These are phyloP conservation scores for Crotalaria pallida DNA, from an alignment of 306 rosid genomes.

Conservation along the genomic window DNA sequence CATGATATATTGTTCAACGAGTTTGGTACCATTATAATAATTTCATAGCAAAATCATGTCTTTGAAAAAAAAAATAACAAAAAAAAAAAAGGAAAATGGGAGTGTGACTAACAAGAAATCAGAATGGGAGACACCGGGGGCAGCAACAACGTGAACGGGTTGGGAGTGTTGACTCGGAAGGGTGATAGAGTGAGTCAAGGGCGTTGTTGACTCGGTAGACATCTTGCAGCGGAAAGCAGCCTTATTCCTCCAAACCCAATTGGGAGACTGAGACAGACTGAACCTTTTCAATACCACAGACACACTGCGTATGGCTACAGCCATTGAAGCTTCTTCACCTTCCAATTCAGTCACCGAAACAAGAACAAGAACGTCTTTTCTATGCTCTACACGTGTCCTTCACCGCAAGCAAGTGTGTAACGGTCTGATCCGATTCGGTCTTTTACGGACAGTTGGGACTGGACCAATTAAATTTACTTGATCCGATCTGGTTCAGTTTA, in stretches of 20 bases:
- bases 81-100: not conserved
- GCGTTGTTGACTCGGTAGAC: conserved; percentile 49
- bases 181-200: conserved; percentile 47
- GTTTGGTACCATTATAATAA: not conserved
- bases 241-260: not conserved
- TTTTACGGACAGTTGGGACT: too few relatives aligned
- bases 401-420: too few relatives aligned
- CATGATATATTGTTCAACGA: not conserved
- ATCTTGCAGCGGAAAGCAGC: conserved; percentile 48
- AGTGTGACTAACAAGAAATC: conserved; percentile 53
- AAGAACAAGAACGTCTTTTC: not conserved
- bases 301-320: conserved; percentile 12
- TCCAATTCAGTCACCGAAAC: not conserved
- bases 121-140: conserved; percentile 59
- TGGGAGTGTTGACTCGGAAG: conserved; percentile 45
- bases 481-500: too few relatives aligned
- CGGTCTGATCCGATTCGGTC: too few relatives aligned
- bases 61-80: not conserved
- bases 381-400: conserved; percentile 1
- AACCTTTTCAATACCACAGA: conserved; percentile 16
- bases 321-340: conserved; percentile 25
- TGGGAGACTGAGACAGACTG: not conserved
- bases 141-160: conserved; percentile 68
- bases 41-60: not conserved
- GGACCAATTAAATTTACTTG: too few relatives aligned